Base-by-base conservation (phyloP, 164 flowering plant species). In the Vitis riparia region DNA sequence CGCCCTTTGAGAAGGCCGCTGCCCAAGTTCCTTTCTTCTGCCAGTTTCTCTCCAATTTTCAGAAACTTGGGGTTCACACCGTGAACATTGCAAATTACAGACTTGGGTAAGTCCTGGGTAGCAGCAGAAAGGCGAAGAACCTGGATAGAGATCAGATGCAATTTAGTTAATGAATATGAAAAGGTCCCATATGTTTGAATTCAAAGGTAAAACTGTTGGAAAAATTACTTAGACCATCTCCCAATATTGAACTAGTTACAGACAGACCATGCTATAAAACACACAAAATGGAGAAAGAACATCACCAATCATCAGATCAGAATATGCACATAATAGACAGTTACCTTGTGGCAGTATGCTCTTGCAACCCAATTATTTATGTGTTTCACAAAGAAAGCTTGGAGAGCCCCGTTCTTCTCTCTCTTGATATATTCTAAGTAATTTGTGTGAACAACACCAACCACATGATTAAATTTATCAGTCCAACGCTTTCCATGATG, bases 41-140 rank as follows among this genome's bases (percentile, higher is more conserved):
- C 97, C 71, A 90, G 74, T 70, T 78, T 91, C 67, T 93, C 97
- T 63, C 99, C 99, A 77, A 93, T 92, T 78, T 76, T 76, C 57
- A 96, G 73, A 74, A 96, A 96, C 79, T 87, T 93, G 14, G 98
- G 99, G 75, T 92, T 96, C 57, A 96, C 99, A 73, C 99, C 99
- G 84, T 95, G 99, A 51, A 93, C 99, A 80, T 96, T 96, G 88
- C 99, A 96, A 58, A 93, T 70, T 19, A 85, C 81, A 75, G 98
- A 93, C 73, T 78, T 93, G n/a, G 99, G 97, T 56, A 93, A 71
- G 77, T 96, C 93, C 76, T 96, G 98, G 3, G 98, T 95, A 12
- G 99, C 97, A 71, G 92, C 96, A 73, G 99, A 95, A 71, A 95
- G 92, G 62, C 99, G 93, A 75, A 96, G 90, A 78, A 96, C 94